Evolutionary conservation across 345 rosid genomes (phyloP).

Genomic region (Fremontodendron californicum): DNA sequence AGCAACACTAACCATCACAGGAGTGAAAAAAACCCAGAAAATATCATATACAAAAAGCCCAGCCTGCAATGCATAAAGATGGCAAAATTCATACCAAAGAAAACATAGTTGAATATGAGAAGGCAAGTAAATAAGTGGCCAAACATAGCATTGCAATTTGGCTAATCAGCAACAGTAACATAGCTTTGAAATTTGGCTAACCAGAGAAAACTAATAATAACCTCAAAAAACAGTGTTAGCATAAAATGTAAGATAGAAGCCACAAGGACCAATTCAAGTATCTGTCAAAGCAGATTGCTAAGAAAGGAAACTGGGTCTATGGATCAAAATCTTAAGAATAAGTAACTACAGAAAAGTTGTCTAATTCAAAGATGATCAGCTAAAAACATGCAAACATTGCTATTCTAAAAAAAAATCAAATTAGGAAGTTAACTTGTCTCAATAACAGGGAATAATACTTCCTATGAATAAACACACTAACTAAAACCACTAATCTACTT

Average conservation of each 20-base stretch:
- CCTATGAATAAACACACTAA: background rate
- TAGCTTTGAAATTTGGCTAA: background rate
- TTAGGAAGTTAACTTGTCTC: background rate
- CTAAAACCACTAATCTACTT: conserved; percentile 11
- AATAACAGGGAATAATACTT: background rate
- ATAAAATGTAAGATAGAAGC: background rate
- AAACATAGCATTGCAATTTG: background rate
- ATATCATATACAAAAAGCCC: conserved; percentile 96
- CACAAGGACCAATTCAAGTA: background rate
- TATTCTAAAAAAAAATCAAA: background rate
- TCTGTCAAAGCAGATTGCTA: background rate
- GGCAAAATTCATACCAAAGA: background rate
- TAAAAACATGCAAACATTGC: background rate
- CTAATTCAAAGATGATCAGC: conserved; percentile 1
- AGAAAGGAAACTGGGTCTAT: background rate
- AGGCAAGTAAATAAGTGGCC: background rate
- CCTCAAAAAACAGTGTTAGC: background rate
- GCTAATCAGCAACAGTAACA: background rate
- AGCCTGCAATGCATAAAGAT: conserved; percentile 43
- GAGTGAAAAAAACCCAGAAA: conserved; percentile 99
- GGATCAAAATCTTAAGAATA: background rate
- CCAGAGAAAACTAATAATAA: background rate
- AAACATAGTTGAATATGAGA: background rate
- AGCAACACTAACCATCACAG: conserved; percentile 98
- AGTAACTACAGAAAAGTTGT: background rate